These are phyloP conservation scores for Pholiota microspora DNA, from an alignment of 768 basidiomycete genomes.

Conservation along the genomic window DNA sequence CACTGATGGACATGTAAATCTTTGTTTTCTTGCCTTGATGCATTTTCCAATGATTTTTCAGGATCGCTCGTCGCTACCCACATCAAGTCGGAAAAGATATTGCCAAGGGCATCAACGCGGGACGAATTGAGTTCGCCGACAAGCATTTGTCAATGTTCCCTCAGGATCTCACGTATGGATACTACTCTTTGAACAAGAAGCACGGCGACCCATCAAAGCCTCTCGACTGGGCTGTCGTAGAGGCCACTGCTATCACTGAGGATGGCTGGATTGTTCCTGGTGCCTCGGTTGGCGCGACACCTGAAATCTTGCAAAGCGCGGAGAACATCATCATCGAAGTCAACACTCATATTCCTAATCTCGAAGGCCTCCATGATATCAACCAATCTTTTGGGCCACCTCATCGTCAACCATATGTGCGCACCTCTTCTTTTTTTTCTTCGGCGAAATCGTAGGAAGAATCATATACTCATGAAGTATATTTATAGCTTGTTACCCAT, in stretches of 20 bases:
- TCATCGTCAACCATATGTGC: conserved; percentile 38
- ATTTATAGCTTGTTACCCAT: conserved; percentile 35
- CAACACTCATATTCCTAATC: conserved; percentile 44
- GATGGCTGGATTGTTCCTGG: conserved; percentile 47
- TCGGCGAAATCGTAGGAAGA: neutral
- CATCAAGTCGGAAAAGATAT: conserved; percentile 51
- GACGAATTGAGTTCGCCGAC: conserved; percentile 45
- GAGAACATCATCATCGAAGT: conserved; percentile 52
- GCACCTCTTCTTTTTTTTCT: conserved; percentile 1
- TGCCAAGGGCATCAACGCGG: conserved; percentile 46
- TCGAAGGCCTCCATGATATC: conserved; percentile 49
- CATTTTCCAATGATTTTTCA: neutral
- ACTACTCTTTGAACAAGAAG: conserved; percentile 40
- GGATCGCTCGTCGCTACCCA: conserved; percentile 37
- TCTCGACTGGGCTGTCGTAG: conserved; percentile 49
- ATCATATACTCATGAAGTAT: neutral
- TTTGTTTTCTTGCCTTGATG: neutral
- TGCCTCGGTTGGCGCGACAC: conserved; percentile 46
- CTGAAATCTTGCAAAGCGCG: conserved; percentile 45
- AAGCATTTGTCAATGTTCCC: conserved; percentile 53
- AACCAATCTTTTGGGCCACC: conserved; percentile 44
- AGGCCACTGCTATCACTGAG: conserved; percentile 48
- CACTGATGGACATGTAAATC: conserved; percentile 41
- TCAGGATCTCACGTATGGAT: conserved; percentile 47
- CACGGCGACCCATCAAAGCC: conserved; percentile 43